Conservation (phyloP, 176 grass and related monocot species). For the Thalia dealbata region DNA sequence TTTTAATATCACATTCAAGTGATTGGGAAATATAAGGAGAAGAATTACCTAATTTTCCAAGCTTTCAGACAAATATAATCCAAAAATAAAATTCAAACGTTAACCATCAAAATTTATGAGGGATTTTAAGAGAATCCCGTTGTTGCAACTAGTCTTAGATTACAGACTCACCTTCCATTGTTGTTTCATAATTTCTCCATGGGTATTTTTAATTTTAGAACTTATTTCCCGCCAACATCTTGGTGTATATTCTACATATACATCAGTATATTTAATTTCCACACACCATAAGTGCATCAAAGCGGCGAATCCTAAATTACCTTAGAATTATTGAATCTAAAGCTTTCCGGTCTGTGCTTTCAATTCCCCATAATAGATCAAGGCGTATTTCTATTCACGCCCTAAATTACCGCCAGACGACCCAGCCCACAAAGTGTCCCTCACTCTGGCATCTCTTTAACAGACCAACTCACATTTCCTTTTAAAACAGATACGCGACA, state of each 20-base stretch:
- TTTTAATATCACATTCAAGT: neutral
- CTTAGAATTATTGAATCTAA: neutral
- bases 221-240: neutral
- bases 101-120: neutral
- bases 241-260: too few species aligned
- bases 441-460: neutral
- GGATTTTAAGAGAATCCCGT: neutral
- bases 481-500: neutral
- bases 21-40: neutral
- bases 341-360: too few species aligned
- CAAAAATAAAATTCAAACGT: neutral
- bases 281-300: neutral
- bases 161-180: neutral
- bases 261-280: too few species aligned
- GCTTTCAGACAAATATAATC: neutral
- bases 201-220: neutral
- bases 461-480: neutral
- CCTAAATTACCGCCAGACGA: neutral
- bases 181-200: too few species aligned
- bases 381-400: too few species aligned
- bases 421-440: neutral
- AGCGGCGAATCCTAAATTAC: neutral
- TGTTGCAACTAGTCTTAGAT: neutral
- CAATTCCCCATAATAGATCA: too few species aligned
- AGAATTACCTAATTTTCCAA: neutral